Base-by-base conservation (phyloP, 192 early-diverging fungal genomes). In the Coemansia reversa region DNA sequence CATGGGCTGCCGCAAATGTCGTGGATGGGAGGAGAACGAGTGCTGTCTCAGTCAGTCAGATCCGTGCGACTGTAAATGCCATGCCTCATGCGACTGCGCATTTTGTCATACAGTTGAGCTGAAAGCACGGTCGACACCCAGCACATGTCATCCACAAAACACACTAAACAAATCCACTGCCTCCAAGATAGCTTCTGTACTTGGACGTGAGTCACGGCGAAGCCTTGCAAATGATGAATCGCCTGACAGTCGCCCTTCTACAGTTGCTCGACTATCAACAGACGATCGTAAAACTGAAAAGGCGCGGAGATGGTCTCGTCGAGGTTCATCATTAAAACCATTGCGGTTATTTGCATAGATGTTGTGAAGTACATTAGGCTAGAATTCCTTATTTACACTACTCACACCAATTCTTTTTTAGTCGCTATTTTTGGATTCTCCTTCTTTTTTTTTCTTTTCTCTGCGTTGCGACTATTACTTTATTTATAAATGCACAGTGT, bases 1-100 rank as follows among this genome's bases (percentile, higher is more conserved):
- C 59, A 75, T 75, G 73, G 73, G 73, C 39, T 76, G 74, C 63
- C 67, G 56, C n/a, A 76, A 69, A 45, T 76, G 74, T 52, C 74
- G 74, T 42, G 74, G 74, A 60, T 76, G 74, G 74, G 74, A 76
- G 39, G 74, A 76, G 42, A 76, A 68, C 63, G 64, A 66, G 50
- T 76, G 74, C 74, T 76, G 74, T 27, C 57, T 76, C 20, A 76
- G 74, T 60, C 67, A 70, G 51, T 28, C 30, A 24, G 20, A n/a
- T 2, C 20, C 50, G 14, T 76, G 74, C 51, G 7, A 25, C 23
- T 76, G 74, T 48, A 39, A 20, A 28, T 76, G 74, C 61, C 74
- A 76, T 27, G 52, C 64, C 22, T 61, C 64, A 19, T 76, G 74
- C 60, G 68, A 70, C 61, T 76, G 74, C 60, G 65, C 65, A 24